Evolutionary conservation across 768 basidiomycete species (phyloP).

Genomic region (Grammothele lineata): DNA sequence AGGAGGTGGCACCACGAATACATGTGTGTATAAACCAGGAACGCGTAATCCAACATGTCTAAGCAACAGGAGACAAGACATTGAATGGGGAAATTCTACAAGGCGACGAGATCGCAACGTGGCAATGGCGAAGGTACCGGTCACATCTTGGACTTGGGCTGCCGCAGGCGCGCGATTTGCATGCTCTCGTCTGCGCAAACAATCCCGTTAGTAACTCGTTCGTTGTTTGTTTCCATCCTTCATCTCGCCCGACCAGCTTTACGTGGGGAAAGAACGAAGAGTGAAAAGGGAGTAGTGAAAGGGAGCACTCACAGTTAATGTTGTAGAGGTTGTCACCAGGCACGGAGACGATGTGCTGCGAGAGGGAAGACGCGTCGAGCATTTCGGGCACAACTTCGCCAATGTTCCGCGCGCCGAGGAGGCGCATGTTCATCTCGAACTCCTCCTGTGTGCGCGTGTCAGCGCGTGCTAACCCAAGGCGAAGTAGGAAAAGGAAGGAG

Average conservation of each 20-base stretch:
- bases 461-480: neutral
- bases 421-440: constrained; percentile 96
- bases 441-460: constrained; percentile 60
- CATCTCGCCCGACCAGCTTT: no score
- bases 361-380: constrained; percentile 79
- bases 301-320: constrained; percentile 79
- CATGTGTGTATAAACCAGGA: no score
- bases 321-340: constrained; percentile 76
- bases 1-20: no score
- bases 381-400: constrained; percentile 80
- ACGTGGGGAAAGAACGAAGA: neutral
- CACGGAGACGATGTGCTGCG: constrained; percentile 59
- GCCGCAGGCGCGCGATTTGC: constrained; percentile 38
- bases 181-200: constrained; percentile 37
- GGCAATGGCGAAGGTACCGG: no score
- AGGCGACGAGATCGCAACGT: no score
- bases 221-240: no score
- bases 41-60: no score
- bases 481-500: neutral
- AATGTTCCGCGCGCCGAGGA: constrained; percentile 80
- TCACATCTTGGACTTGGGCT: constrained; percentile 36
- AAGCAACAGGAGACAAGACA: no score
- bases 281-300: no score
- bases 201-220: no score
- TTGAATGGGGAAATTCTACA: no score